These are phyloP conservation scores for Dendrothele bispora DNA, from an alignment of 768 basidiomycete genomes.

Conservation along the genomic window DNA sequence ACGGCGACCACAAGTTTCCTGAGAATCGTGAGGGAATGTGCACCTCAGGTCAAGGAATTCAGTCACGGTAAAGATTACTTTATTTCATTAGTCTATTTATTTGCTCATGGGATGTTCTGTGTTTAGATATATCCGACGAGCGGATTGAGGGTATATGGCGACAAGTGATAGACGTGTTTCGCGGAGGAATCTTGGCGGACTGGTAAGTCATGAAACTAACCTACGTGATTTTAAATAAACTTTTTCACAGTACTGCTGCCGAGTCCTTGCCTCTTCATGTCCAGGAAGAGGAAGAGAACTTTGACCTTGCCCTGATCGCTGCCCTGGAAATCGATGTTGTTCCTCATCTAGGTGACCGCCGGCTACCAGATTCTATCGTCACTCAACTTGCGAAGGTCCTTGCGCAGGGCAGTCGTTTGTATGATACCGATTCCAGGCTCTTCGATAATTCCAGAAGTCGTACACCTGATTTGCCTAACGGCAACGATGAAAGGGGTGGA, in stretches of 20 bases:
- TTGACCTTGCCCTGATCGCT: constrained; percentile 78
- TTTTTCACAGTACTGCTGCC: constrained; percentile 47
- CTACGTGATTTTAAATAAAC: background rate
- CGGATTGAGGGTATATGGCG: constrained; percentile 84
- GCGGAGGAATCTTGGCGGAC: constrained; percentile 80
- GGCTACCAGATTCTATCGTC: constrained; percentile 73
- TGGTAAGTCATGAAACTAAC: constrained; percentile 51
- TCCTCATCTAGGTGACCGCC: constrained; percentile 66
- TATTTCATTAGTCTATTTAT: too few species aligned
- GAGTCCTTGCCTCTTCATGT: constrained; percentile 59
- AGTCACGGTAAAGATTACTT: constrained; percentile 40
- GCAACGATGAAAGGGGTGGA: too few species aligned
- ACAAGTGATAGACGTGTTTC: constrained; percentile 78
- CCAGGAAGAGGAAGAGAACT: constrained; percentile 80
- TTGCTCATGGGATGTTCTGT: background rate
- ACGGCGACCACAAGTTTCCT: constrained; percentile 85
- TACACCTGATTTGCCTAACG: constrained; percentile 6
- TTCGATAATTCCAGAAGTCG: constrained; percentile 10
- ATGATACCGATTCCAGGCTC: constrained; percentile 30
- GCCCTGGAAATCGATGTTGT: constrained; percentile 80
- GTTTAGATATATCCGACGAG: constrained; percentile 55
- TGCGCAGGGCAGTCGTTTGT: constrained; percentile 69
- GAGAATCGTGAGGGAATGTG: constrained; percentile 68
- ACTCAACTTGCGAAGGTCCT: constrained; percentile 68
- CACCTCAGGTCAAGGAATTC: constrained; percentile 48